Evolutionary conservation across 352 stramenopile species (phyloP), one percentile per base, ranked within the genome.

Genomic region (Achlya hypogyna): DNA sequence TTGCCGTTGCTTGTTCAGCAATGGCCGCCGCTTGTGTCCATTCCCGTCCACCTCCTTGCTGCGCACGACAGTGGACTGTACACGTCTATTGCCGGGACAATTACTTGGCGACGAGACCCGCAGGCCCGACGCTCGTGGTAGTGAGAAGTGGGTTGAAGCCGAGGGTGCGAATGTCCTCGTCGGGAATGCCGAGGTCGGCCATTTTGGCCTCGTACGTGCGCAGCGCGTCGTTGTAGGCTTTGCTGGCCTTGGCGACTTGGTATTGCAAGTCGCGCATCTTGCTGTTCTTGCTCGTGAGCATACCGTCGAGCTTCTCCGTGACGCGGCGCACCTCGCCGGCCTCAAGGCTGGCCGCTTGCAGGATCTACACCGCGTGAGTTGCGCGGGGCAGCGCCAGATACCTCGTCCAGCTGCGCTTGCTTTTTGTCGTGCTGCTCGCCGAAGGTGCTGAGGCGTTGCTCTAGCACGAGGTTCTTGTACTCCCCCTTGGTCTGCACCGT

Each of bases 401-500:
- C 77, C 66, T 96, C 92, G 43, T 87, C 82, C 28, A 84, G 74
- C 45, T 79, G 74, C 20, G 62, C 58, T 28, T 71, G 45, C 18
- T 72, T 73, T 40, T 72, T 75, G 20, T 78, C 69, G 63, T 89
- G 78, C 64, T 92, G 80, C 34, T 88, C 76, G 51, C 85, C 78
- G 75, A 92, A 89, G 5, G 72, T 74, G 12, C 77, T 63, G 10
- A 97, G 72, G 5, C 85, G 82, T 63, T 97, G 86, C 71, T 97
- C 88, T 28, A 94, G 66, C 10, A 93, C 79, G 25, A 95, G 74
- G 74, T 96, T 97, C 65, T 95, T 90, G 74, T 91, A 94, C 69
- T 98, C 89, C 34, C 84, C 78, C 53, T 96, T 94, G 71, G 92
- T 88, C 75, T 96, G 87, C 22, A 97, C 84, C 18, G 81, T 91